phyloP scores from a whole-genome alignment of 2,329 filamentous ascomycete genomes.

The Diaporthe aspalathi region DNA sequence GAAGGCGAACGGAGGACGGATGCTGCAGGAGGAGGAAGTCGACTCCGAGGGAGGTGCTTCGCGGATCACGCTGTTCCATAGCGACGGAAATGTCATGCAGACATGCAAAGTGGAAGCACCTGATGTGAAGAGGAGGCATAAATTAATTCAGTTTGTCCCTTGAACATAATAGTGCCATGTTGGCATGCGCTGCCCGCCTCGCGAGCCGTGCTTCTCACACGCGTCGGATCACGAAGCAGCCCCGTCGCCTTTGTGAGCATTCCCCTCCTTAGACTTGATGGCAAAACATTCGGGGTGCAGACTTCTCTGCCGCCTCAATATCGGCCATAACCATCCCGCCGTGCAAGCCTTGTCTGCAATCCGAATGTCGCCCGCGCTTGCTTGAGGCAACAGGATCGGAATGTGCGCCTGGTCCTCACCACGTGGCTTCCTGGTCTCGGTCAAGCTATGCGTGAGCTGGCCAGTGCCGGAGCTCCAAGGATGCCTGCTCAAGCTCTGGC shows the following conservation, averaged over 20 bases:
- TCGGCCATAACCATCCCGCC: too few species aligned
- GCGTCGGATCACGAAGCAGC: neutral
- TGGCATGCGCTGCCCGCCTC: neutral
- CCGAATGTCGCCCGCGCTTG: neutral
- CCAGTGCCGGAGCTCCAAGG: neutral
- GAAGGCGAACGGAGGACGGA: neutral
- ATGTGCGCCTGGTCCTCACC: neutral
- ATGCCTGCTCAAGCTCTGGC: neutral
- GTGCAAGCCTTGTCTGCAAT: neutral
- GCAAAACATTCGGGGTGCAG: neutral
- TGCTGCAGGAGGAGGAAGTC: constrained; percentile 13
- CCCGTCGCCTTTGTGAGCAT: neutral
- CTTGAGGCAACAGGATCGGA: neutral
- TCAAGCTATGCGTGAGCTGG: neutral
- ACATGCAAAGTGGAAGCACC: neutral
- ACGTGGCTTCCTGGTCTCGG: neutral
- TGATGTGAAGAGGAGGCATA: neutral
- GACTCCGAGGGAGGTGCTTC: neutral
- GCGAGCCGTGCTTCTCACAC: neutral
- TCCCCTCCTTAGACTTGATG: neutral
- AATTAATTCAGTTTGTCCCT: neutral
- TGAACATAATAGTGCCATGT: neutral
- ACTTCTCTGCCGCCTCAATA: neutral
- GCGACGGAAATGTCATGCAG: neutral
- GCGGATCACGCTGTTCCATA: neutral